Evolutionary conservation across 805 yeast species (phyloP).

Genomic region (Candida ovalis): DNA sequence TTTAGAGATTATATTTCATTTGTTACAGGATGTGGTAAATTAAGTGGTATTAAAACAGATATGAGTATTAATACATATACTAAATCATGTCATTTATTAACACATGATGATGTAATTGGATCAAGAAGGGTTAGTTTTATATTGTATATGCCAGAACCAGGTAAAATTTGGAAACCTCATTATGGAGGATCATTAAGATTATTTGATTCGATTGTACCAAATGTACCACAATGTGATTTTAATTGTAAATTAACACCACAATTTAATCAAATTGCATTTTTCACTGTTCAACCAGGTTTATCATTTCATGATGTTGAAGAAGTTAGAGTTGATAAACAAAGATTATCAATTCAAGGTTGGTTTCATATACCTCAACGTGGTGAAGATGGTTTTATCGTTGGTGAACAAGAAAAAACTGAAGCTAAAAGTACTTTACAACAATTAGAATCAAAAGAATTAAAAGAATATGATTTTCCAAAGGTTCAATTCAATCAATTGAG

Average conservation of each 20-base stretch:
- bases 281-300: slow-evolving; percentile 92
- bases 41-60: slow-evolving; percentile 89
- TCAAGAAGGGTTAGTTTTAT: slow-evolving; percentile 91
- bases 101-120: slow-evolving; percentile 98
- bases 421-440: slow-evolving; percentile 75
- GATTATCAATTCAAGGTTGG: slow-evolving; percentile 97
- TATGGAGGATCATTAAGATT: slow-evolving; percentile 92
- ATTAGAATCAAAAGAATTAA: slow-evolving; percentile 69
- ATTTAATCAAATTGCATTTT: slow-evolving; percentile 94
- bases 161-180: slow-evolving; percentile 79
- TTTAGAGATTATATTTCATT: slow-evolving; percentile 75
- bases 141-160: slow-evolving; percentile 89
- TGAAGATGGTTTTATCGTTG: slow-evolving; percentile 78
- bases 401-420: slow-evolving; percentile 78
- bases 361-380: slow-evolving; percentile 95
- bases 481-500: slow-evolving; percentile 32
- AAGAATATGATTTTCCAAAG: slow-evolving; percentile 81
- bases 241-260: slow-evolving; percentile 75
- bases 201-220: slow-evolving; percentile 81
- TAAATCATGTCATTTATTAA: slow-evolving; percentile 87
- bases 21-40: slow-evolving; percentile 82
- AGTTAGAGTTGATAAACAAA: slow-evolving; percentile 83
- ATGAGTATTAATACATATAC: slow-evolving; percentile 88
- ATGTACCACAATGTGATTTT: slow-evolving; percentile 83
- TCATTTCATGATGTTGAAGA: slow-evolving; percentile 99